Evolutionary conservation across 2,329 filamentous ascomycete species (phyloP).

Genomic region (Didymella lethalis): DNA sequence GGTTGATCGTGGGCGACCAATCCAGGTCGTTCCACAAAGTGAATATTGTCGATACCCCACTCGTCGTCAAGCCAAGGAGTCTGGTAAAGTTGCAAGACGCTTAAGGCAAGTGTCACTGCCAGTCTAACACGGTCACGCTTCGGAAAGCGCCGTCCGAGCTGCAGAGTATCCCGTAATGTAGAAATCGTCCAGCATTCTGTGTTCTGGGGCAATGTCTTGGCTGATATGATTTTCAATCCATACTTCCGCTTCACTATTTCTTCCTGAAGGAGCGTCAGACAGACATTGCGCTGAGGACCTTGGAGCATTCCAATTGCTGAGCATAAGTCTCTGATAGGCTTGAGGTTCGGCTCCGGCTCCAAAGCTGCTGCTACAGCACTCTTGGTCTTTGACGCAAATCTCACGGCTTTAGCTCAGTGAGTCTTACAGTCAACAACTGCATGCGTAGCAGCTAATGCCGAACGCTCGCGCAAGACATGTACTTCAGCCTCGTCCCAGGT

Average conservation of each 20-base stretch:
- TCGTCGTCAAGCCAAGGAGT: conserved; percentile 35
- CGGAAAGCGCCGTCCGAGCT: not conserved
- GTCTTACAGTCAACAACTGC: not conserved
- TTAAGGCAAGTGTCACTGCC: conserved; percentile 32
- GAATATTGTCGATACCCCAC: conserved; percentile 36
- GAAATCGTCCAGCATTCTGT: conserved; percentile 2
- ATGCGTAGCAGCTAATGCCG: not conserved
- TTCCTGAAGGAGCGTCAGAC: not conserved
- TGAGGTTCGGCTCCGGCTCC: not conserved
- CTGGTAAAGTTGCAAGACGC: conserved; percentile 35
- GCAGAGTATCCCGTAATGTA: not conserved
- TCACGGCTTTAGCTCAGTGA: not conserved
- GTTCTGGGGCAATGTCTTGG: not conserved
- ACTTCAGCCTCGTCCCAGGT: conserved; percentile 8
- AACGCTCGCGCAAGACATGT: not conserved
- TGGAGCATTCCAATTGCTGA: conserved; percentile 5
- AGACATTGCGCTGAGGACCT: not conserved
- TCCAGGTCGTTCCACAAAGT: conserved; percentile 29
- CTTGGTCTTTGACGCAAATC: not conserved
- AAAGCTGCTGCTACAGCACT: conserved; percentile 3
- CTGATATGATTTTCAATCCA: conserved; percentile 1
- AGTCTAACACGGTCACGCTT: conserved; percentile 27
- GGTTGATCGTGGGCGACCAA: conserved; percentile 22
- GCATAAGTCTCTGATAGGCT: conserved; percentile 10
- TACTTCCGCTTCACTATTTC: conserved; percentile 8